Evolutionary conservation across 768 basidiomycete species (phyloP).

Genomic region (Gymnopilus dilepis): DNA sequence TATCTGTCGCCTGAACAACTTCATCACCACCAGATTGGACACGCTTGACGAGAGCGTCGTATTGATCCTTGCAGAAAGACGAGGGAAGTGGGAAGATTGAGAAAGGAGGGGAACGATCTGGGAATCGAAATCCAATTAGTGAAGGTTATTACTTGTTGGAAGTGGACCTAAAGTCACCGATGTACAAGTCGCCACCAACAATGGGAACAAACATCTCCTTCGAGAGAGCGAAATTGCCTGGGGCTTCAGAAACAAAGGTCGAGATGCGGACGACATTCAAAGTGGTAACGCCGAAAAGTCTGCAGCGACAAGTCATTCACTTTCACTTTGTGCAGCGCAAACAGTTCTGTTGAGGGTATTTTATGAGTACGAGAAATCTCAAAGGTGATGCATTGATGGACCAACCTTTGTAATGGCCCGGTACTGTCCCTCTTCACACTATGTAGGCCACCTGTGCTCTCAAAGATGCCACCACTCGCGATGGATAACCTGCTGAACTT

Average conservation of each 20-base stretch:
- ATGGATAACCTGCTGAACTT: too few species aligned
- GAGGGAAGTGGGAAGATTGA: constrained; percentile 82
- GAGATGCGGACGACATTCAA: constrained; percentile 98
- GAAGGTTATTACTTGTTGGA: neutral
- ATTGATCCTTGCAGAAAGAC: constrained; percentile 46
- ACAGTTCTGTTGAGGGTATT: too few species aligned
- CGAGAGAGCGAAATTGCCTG: constrained; percentile 66
- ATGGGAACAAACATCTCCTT: constrained; percentile 80
- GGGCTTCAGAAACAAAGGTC: constrained; percentile 86
- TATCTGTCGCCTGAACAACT: constrained; percentile 97
- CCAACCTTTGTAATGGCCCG: too few species aligned
- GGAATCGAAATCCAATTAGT: neutral
- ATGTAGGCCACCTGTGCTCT: too few species aligned
- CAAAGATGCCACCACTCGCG: too few species aligned
- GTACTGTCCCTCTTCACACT: too few species aligned
- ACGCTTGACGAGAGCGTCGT: constrained; percentile 74
- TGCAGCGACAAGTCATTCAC: constrained; percentile 35
- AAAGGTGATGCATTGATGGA: too few species aligned
- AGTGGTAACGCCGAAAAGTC: constrained; percentile 97
- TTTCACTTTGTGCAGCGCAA: too few species aligned
- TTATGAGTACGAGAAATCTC: too few species aligned
- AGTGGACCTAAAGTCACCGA: constrained; percentile 74
- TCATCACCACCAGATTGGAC: constrained; percentile 98
- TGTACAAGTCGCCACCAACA: constrained; percentile 94
- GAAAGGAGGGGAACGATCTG: constrained; percentile 95